phyloP scores from a whole-genome alignment of 169 alveolate genomes.

The Perkinsus marinus region DNA sequence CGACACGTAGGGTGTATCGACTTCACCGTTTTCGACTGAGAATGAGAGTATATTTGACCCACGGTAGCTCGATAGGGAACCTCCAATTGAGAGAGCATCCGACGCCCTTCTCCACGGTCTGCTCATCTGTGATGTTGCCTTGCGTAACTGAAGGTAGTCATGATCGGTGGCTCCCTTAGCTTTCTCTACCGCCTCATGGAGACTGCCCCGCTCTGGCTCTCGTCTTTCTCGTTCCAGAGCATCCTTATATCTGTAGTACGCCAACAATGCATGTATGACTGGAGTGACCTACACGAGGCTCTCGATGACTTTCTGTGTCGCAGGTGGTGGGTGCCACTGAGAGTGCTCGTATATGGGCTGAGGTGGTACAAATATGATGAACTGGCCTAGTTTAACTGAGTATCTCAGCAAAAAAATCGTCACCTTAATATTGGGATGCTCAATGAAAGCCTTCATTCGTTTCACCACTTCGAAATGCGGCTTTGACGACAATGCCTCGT shows the following conservation, averaged over 20 bases:
- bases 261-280: background rate
- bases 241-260: background rate
- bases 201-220: background rate
- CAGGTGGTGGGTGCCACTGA: background rate
- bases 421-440: background rate
- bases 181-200: background rate
- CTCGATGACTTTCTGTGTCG: background rate
- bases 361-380: background rate
- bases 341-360: background rate
- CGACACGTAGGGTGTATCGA: background rate
- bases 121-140: background rate
- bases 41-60: background rate
- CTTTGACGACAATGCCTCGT: background rate
- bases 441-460: background rate
- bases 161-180: too few relatives aligned
- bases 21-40: background rate
- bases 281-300: background rate
- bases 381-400: too few relatives aligned
- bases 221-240: background rate
- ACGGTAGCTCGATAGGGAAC: background rate
- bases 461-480: background rate
- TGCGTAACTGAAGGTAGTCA: background rate
- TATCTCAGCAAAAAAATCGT: too few relatives aligned
- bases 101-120: background rate
- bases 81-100: background rate